Evolutionary conservation across 352 stramenopile species (phyloP).

Genomic region (Phytophthora kernoviae): DNA sequence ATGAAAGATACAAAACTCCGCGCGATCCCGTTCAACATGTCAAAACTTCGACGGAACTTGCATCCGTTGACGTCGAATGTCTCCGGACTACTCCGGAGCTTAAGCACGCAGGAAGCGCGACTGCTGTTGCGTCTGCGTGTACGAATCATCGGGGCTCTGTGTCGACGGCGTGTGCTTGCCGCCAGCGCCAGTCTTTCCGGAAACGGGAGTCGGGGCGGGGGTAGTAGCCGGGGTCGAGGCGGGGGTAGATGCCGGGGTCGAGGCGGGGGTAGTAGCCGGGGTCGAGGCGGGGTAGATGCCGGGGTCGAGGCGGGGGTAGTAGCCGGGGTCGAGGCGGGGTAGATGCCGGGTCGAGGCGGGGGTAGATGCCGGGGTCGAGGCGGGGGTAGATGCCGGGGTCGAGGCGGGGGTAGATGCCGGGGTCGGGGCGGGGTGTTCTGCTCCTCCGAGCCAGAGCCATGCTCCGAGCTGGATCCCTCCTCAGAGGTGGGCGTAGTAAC

Average conservation of each 20-base stretch:
- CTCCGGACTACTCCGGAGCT: conserved; percentile 17
- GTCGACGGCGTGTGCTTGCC: conserved; percentile 13
- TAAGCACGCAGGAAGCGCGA: conserved; percentile 32
- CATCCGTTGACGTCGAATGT: conserved; percentile 34
- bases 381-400: too few species aligned
- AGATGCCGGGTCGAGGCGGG: too few species aligned
- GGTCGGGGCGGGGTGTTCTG: too few species aligned
- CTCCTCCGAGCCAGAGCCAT: too few species aligned
- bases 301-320: too few species aligned
- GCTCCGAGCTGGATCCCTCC: too few species aligned
- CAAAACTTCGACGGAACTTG: conserved; percentile 36
- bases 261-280: too few species aligned
- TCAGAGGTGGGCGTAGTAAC: too few species aligned
- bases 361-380: too few species aligned
- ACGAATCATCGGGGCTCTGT: conserved; percentile 24
- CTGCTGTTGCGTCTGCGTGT: conserved; percentile 29
- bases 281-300: too few species aligned
- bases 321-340: too few species aligned
- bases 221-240: conserved; percentile 17
- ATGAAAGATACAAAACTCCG: conserved; percentile 36
- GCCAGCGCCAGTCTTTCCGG: conserved; percentile 22
- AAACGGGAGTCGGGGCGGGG: conserved; percentile 18
- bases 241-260: conserved; percentile 7
- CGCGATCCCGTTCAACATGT: conserved; percentile 18
- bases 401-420: too few species aligned